A percentile compares a stretch with the other conserved stretches of the same genome.
phyloP scores from a whole-genome alignment of 2,329 filamentous ascomycete genomes.

The Fusarium secorum region DNA sequence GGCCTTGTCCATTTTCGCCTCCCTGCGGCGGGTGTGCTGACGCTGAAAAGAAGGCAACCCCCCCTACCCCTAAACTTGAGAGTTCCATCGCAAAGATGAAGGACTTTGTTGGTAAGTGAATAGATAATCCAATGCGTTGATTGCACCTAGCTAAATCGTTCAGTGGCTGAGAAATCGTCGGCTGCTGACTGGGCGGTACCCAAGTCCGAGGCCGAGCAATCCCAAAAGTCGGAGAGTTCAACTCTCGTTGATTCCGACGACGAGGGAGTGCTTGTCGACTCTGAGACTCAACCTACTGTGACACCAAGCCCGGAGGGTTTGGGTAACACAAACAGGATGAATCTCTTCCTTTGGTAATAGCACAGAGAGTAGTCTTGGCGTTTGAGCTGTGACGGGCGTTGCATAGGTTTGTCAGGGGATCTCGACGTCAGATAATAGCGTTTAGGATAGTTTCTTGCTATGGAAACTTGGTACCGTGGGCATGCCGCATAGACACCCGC shows the following conservation, averaged over 20 bases:
- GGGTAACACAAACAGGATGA: neutral
- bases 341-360: neutral
- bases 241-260: neutral
- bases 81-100: neutral
- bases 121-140: no score
- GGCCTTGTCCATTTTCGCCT: neutral
- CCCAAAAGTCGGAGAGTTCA: neutral
- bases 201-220: neutral
- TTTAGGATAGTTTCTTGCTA: neutral
- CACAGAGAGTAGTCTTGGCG: no score
- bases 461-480: neutral
- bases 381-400: neutral
- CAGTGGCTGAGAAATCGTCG: neutral
- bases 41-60: neutral
- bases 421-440: rapidly evolving
- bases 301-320: neutral
- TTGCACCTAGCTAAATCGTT: neutral
- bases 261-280: neutral
- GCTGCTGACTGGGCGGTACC: neutral
- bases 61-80: no score
- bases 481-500: neutral
- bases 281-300: neutral
- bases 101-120: neutral
- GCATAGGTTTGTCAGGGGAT: neutral
- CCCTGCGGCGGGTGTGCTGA: neutral